These are phyloP conservation scores for Pisolithus orientalis DNA, from an alignment of 768 basidiomycete species.

Conservation along the genomic window DNA sequence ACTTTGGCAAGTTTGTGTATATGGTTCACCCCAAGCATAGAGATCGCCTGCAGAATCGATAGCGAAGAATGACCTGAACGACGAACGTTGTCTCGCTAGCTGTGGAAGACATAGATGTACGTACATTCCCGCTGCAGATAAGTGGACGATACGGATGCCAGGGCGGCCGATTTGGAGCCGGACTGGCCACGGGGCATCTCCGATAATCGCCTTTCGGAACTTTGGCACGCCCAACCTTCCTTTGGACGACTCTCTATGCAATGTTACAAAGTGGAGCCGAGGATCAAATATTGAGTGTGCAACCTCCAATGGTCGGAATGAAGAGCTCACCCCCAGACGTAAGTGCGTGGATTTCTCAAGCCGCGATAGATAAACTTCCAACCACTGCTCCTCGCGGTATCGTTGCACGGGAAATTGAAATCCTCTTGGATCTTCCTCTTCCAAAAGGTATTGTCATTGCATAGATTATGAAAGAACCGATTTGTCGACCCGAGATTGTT, in stretches of 20 bases:
- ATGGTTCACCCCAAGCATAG: conserved; percentile 69
- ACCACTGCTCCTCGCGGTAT: conserved; percentile 68
- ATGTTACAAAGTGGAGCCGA: conserved; percentile 1
- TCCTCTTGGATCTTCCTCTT: conserved; percentile 59
- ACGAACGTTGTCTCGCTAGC: not conserved
- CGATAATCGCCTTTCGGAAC: conserved; percentile 27
- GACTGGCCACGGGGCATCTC: conserved; percentile 56
- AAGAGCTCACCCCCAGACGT: conserved; percentile 53
- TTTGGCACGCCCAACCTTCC: conserved; percentile 56
- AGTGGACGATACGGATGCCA: conserved; percentile 56
- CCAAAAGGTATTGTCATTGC: conserved; percentile 77
- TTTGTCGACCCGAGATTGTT: conserved; percentile 54
- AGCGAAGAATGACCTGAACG: conserved; percentile 76
- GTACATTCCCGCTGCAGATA: conserved; percentile 81
- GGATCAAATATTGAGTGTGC: not conserved
- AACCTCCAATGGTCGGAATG: not conserved
- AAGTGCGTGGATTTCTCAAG: conserved; percentile 47
- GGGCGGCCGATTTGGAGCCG: conserved; percentile 47
- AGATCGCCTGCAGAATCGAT: conserved; percentile 69
- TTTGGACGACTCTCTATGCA: conserved; percentile 48
- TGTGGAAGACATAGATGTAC: conserved; percentile 17
- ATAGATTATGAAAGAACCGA: conserved; percentile 54
- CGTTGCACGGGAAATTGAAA: conserved; percentile 70
- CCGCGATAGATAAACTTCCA: conserved; percentile 79
- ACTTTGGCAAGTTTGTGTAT: not conserved